Base-by-base conservation (phyloP, 75 land plant genomes). In the Cryptomeria japonica region DNA sequence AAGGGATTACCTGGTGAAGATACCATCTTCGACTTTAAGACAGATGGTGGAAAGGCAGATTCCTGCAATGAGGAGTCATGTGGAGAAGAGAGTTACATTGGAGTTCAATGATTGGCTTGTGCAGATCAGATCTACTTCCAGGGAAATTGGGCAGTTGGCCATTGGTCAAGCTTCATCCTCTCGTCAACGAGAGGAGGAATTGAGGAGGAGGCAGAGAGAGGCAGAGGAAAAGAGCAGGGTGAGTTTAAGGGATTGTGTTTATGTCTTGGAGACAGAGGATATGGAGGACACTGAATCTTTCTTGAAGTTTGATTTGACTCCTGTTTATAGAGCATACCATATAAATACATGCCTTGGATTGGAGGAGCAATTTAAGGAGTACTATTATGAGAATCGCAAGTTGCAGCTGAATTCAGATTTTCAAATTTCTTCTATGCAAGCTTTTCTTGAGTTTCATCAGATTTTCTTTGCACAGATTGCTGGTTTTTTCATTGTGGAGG, bases 41-140 rank as follows among this genome's bases (percentile, higher is more conserved):
- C 88, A 88, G 84, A 94, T 96, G 93, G 88, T 98, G 42, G 96
- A 93, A 84, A 84, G 85, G 73, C 90, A 91, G 88, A 94, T 97
- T 83, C 99, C 99, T 14, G 93, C 87, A 83, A 93, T 95, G 86
- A 88, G 97, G 28, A 77, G 89, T 13, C 87, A 94, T 77, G 91
- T 96, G 70, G 99, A 98, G 91, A 89, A 92, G 77, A 89, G 87
- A 76, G 92, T 94, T 32, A 90, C 87, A 87, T 91, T 92, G 91
- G 99, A 98, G 86, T 93, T 98, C 84, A 95, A 93, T 39, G 99
- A 98, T 73, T 98, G 99, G 99, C 93, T 98, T 1, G 99, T 98
- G 47, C 94, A 96, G 84, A 95, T 98, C 86, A 94, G 99, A 10
- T 90, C 91, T 13, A 93, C 88, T 47, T 91, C 96, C 55, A 90